Conservation (phyloP, 2,329 filamentous ascomycete species). For the Chalara sp. region DNA sequence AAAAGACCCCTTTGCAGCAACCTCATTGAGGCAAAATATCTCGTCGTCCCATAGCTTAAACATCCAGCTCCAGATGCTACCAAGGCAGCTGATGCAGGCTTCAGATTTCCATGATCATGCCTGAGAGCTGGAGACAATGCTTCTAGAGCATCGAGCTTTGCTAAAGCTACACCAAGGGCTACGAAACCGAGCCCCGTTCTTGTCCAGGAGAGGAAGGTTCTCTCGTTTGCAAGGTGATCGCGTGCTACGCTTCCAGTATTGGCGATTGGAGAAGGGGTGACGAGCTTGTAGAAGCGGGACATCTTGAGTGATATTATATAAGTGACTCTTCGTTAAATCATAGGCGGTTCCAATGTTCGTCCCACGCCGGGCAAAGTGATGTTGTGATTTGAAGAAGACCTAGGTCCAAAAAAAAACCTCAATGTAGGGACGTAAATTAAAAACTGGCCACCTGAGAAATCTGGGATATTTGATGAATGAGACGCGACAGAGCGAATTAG, state of each 20-base stretch:
- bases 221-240: constrained; percentile 43
- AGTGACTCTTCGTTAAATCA: too few relatives aligned
- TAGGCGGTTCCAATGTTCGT: too few relatives aligned
- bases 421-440: too few relatives aligned
- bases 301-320: too few relatives aligned
- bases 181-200: constrained; percentile 45
- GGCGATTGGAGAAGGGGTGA: constrained; percentile 12
- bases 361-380: too few relatives aligned
- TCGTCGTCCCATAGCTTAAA: constrained; percentile 38
- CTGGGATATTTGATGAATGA: too few relatives aligned
- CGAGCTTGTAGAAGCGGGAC: constrained; percentile 13
- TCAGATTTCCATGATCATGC: constrained; percentile 26
- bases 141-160: constrained; percentile 40
- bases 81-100: constrained; percentile 33
- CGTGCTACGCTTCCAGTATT: constrained; percentile 43
- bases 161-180: constrained; percentile 42
- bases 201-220: constrained; percentile 46
- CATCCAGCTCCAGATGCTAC: constrained; percentile 38
- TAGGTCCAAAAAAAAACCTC: too few relatives aligned
- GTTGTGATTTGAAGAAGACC: too few relatives aligned
- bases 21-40: constrained; percentile 39
- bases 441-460: too few relatives aligned
- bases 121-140: constrained; percentile 16
- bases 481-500: too few relatives aligned
- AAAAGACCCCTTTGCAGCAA: constrained; percentile 37